phyloP scores from a whole-genome alignment of 805 yeast genomes.

The Spathaspora girioi region DNA sequence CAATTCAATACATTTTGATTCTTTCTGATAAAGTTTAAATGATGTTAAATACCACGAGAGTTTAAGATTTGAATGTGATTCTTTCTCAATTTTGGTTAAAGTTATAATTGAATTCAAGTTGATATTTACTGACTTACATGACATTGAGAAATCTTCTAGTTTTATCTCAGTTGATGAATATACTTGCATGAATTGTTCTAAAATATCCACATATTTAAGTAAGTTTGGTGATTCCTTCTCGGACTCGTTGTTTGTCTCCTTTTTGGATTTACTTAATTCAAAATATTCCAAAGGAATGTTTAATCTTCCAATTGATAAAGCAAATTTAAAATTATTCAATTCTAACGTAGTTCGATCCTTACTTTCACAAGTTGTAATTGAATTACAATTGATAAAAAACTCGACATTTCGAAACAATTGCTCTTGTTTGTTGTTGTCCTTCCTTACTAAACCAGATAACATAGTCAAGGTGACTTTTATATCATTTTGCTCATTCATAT shows the following conservation, averaged over 20 bases:
- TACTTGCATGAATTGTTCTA: conserved; percentile 5
- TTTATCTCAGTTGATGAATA: conserved; percentile 12
- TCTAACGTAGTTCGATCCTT: conserved; percentile 9
- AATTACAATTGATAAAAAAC: conserved; percentile 17
- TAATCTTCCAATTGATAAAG: conserved; percentile 14
- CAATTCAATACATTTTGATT: conserved; percentile 27
- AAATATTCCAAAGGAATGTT: conserved; percentile 14
- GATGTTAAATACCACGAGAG: conserved; percentile 24
- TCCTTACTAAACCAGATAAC: conserved; percentile 16
- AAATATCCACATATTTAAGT: conserved; percentile 1
- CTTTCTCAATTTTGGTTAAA: conserved; percentile 10
- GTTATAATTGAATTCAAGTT: conserved; percentile 18
- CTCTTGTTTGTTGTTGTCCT: conserved; percentile 5
- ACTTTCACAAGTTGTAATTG: conserved; percentile 14
- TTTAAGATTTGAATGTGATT: conserved; percentile 7
- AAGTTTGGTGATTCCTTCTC: conserved; percentile 2
- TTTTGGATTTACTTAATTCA: neutral
- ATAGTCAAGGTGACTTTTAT: conserved; percentile 2
- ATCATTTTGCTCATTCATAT: conserved; percentile 13
- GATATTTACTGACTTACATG: conserved; percentile 13
- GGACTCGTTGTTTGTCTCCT: neutral
- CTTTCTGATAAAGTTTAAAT: conserved; percentile 24
- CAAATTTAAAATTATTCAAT: conserved; percentile 11
- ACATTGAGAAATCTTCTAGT: conserved; percentile 23
- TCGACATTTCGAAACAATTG: conserved; percentile 24